Base-by-base conservation (phyloP, 1,139 yeast genomes). In the Blastobotrys petasosporus region DNA sequence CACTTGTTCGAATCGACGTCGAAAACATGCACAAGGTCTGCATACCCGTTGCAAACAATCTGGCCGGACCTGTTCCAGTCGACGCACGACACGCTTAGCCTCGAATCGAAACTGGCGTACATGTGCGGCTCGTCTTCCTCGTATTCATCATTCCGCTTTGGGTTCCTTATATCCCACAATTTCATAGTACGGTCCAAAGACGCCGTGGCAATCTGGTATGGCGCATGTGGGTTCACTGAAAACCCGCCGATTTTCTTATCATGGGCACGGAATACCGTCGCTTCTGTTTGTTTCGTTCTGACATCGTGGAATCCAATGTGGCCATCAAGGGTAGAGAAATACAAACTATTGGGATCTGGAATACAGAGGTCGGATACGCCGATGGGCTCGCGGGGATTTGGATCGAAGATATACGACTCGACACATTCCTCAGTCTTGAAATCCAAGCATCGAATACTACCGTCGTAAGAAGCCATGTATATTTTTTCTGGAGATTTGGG, bases 201-300 rank as follows among this genome's bases (percentile, higher is more conserved):
- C 0, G 90, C 94, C 0, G 96, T 82, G 2, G 92, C 94, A 2
- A 88, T 73, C 53, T 84, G 85, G 54, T 69, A 57, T 1, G 54
- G 48, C n/a, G 67, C 59, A 3, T 65, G 67, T 1, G 97, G 97
- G 57, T 86, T 87, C 17, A 86, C 75, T 1, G 83, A 64, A 63
- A 92, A 85, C 1, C 94, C 87, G 0, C 97, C 97, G 48, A 90
- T 87, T 61, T 92, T 92, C 61, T 90, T 88, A 58, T 86, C 95
- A 50, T 88, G 88, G 29, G 87, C 64, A 53, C 94, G 72, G 32
- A 79, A 67, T 10, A 78, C 64, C 10, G 66, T 61, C 1, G 47
- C 38, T 4, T 52, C 49, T 17, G 50, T 30, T 11, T 64, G 60
- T 6, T 51, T 54, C n/a, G 73, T 67, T 52, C 97, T 71, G 7